A percentile compares a stretch with the other conserved stretches of the same genome.
These are phyloP conservation scores for Paramarasmius palmivorus DNA, from an alignment of 1,284 basidiomycete species.

Conservation along the genomic window DNA sequence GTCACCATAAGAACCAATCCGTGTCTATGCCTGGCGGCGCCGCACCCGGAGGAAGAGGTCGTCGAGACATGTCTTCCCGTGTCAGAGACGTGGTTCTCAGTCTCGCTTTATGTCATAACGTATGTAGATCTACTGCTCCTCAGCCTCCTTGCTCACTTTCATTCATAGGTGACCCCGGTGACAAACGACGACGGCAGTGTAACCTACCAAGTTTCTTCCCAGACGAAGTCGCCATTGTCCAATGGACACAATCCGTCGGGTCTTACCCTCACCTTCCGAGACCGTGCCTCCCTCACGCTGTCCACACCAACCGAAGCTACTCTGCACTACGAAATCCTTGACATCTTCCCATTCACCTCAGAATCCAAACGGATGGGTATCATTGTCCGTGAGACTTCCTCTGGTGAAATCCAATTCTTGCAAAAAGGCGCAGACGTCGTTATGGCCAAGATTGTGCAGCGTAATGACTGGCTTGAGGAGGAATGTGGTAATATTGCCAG, in stretches of 20 bases:
- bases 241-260: constrained; percentile 97
- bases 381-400: constrained; percentile 78
- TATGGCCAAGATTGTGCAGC: constrained; percentile 92
- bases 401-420: constrained; percentile 84
- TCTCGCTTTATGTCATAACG: constrained; percentile 96
- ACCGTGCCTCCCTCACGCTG: constrained; percentile 85
- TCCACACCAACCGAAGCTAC: constrained; percentile 65
- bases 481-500: constrained; percentile 99
- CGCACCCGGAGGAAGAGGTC: too few relatives aligned
- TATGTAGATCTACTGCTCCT: constrained; percentile 34
- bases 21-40: constrained; percentile 39
- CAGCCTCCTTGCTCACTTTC: constrained; percentile 1
- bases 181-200: constrained; percentile 90
- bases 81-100: constrained; percentile 95
- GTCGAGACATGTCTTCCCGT: constrained; percentile 93
- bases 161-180: constrained; percentile 86
- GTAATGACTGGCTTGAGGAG: constrained; percentile 99
- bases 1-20: background rate
- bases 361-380: constrained; percentile 99
- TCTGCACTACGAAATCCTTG: constrained; percentile 83
- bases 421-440: constrained; percentile 99
- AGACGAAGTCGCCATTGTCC: constrained; percentile 99
- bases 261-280: constrained; percentile 83
- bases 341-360: constrained; percentile 97
- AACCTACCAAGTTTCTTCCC: constrained; percentile 97